phyloP scores from a whole-genome alignment of 257 asterid genomes.

The Orobanche coerulescens region DNA sequence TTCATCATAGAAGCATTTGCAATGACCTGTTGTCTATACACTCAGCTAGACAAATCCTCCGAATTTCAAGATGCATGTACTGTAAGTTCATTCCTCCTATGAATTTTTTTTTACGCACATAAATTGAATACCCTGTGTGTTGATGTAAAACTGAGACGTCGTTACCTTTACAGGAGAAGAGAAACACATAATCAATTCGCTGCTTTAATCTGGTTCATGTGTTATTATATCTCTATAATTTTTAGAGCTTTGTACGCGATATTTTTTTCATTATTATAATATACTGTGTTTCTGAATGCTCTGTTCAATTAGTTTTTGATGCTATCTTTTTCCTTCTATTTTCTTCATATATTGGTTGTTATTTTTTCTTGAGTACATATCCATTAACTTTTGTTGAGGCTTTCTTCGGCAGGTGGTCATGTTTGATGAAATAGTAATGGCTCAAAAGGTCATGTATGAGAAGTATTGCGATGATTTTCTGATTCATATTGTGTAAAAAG shows the following conservation, averaged over 20 bases:
- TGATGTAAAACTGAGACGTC: not conserved
- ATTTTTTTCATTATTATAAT: too few relatives aligned
- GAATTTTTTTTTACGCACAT: not conserved
- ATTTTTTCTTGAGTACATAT: not conserved
- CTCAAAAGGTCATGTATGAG: conserved; percentile 92
- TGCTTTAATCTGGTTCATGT: too few relatives aligned
- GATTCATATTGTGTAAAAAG: conserved; percentile 58
- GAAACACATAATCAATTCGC: too few relatives aligned
- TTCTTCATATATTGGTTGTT: too few relatives aligned
- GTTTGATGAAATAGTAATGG: conserved; percentile 73
- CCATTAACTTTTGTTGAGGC: conserved; percentile 1
- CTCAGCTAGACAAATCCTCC: conserved; percentile 87
- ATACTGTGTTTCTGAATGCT: not conserved
- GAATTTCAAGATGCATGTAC: conserved; percentile 86
- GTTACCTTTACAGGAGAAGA: too few relatives aligned
- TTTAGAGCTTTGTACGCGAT: too few relatives aligned
- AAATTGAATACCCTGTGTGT: not conserved
- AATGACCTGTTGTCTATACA: conserved; percentile 74
- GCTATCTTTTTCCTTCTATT: too few relatives aligned
- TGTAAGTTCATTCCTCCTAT: conserved; percentile 47
- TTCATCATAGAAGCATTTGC: conserved; percentile 76
- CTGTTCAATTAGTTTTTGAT: too few relatives aligned
- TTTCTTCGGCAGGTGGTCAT: conserved; percentile 46
- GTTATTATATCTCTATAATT: not conserved
- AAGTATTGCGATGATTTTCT: conserved; percentile 78